phyloP scores from a whole-genome alignment of 2,329 filamentous ascomycete genomes.

The Lecanicillium sp. region DNA sequence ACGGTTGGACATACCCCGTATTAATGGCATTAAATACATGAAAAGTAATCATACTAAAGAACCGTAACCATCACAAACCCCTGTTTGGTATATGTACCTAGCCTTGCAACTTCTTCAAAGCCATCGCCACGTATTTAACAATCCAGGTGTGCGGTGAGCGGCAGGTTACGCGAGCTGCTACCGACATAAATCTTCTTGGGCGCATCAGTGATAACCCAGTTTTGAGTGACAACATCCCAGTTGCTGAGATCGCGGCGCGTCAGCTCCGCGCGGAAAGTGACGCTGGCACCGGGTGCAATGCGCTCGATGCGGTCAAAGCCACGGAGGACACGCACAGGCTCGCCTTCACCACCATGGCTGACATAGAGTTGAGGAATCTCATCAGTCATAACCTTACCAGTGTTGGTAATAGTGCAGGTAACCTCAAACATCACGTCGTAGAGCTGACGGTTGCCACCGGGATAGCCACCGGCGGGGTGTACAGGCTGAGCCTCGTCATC shows the following conservation, averaged over 20 bases:
- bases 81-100: too few species aligned
- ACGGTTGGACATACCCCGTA: too few species aligned
- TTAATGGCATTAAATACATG: too few species aligned
- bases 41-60: too few species aligned
- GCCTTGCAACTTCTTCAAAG: too few species aligned
- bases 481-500: slow-evolving; percentile 50
- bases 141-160: slow-evolving; percentile 27
- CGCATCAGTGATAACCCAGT: slow-evolving; percentile 62
- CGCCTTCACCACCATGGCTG: slow-evolving; percentile 67
- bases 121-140: slow-evolving; percentile 1
- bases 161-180: slow-evolving; percentile 46
- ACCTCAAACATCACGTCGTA: slow-evolving; percentile 64
- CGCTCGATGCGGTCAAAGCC: slow-evolving; percentile 68
- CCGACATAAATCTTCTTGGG: slow-evolving; percentile 49
- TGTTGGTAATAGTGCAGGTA: slow-evolving; percentile 63
- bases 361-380: slow-evolving; percentile 75
- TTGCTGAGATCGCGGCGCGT: slow-evolving; percentile 78
- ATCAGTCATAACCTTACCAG: slow-evolving; percentile 54
- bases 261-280: slow-evolving; percentile 58
- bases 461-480: slow-evolving; percentile 39
- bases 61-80: too few species aligned
- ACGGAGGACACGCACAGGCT: slow-evolving; percentile 60
- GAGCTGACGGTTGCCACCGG: slow-evolving; percentile 56
- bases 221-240: slow-evolving; percentile 72
- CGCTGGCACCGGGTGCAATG: slow-evolving; percentile 60